Evolutionary conservation across 2,329 filamentous ascomycete genomes (phyloP).

Genomic region (Cadophora malorum): DNA sequence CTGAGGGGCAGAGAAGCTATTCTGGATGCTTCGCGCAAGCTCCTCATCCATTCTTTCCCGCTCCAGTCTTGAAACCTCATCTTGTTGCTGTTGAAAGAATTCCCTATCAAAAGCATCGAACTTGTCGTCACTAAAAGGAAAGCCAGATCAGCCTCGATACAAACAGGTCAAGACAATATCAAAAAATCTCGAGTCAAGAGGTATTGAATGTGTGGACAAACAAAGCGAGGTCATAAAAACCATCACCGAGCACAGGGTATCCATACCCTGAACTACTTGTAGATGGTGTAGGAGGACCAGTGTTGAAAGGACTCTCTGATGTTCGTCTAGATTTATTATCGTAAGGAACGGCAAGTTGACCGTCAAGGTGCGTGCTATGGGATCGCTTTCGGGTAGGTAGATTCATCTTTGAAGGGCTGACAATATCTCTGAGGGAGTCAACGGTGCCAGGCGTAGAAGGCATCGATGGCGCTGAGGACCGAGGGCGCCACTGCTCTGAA

Average conservation of each 20-base stretch:
- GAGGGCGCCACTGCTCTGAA: slow-evolving; percentile 13
- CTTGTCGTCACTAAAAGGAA: slow-evolving; percentile 39
- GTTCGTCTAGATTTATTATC: slow-evolving; percentile 43
- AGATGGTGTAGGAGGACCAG: slow-evolving; percentile 37
- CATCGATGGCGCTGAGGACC: slow-evolving; percentile 30
- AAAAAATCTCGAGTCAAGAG: not conserved
- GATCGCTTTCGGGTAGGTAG: slow-evolving; percentile 43
- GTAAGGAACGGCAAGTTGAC: slow-evolving; percentile 23
- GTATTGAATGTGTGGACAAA: slow-evolving; percentile 35
- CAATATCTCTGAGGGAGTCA: slow-evolving; percentile 28
- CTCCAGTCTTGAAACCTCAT: slow-evolving; percentile 48
- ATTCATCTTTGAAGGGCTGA: slow-evolving; percentile 31
- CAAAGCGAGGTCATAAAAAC: slow-evolving; percentile 37
- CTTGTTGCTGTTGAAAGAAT: slow-evolving; percentile 39
- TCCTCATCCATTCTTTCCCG: slow-evolving; percentile 47
- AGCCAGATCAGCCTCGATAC: slow-evolving; percentile 17
- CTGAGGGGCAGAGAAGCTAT: slow-evolving; percentile 22
- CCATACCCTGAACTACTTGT: slow-evolving; percentile 42
- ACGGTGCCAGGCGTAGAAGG: slow-evolving; percentile 38
- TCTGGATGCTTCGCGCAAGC: slow-evolving; percentile 42
- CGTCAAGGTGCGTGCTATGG: slow-evolving; percentile 39
- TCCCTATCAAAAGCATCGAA: slow-evolving; percentile 32
- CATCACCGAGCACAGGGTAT: slow-evolving; percentile 34
- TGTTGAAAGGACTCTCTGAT: slow-evolving; percentile 40
- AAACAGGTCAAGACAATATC: not conserved